phyloP scores from a whole-genome alignment of 148 eudicot species.

The Arctostaphylos glauca region DNA sequence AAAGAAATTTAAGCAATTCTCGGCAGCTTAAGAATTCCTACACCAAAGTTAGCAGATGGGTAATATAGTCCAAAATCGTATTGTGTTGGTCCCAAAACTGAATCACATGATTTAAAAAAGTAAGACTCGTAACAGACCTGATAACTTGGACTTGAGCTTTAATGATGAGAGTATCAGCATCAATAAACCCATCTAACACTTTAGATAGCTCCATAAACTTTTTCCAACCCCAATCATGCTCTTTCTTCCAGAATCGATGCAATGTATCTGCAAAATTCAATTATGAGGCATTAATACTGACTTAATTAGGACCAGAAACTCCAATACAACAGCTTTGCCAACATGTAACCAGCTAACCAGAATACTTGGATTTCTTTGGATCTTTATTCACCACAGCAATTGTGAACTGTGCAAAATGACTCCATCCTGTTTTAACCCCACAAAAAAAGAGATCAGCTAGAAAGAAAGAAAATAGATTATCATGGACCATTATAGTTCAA shows the following conservation, averaged over 20 bases:
- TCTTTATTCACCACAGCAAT: slow-evolving; percentile 92
- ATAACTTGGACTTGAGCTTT: slow-evolving; percentile 94
- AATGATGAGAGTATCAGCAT: slow-evolving; percentile 65
- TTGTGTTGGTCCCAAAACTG: background rate
- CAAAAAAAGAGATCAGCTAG: background rate
- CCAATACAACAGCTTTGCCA: background rate
- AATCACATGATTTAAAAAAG: background rate
- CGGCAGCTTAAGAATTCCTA: background rate
- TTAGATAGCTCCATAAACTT: slow-evolving; percentile 87
- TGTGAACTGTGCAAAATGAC: slow-evolving; percentile 94
- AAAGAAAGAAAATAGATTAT: background rate
- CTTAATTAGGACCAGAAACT: slow-evolving; percentile 9
- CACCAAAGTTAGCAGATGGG: background rate
- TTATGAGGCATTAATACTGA: slow-evolving; percentile 1
- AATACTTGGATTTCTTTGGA: slow-evolving; percentile 76
- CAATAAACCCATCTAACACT: slow-evolving; percentile 81
- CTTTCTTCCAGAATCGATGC: slow-evolving; percentile 93
- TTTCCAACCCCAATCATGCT: slow-evolving; percentile 99
- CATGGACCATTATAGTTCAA: background rate
- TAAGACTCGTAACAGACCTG: slow-evolving; percentile 42
- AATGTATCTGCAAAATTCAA: slow-evolving; percentile 57
- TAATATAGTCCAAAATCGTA: background rate
- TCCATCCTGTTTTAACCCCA: slow-evolving; percentile 60
- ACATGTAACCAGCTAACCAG: slow-evolving; percentile 47
- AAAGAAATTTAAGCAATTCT: background rate